phyloP scores from a whole-genome alignment of 495 filamentous ascomycete genomes.

The Aspergillus campestris region DNA sequence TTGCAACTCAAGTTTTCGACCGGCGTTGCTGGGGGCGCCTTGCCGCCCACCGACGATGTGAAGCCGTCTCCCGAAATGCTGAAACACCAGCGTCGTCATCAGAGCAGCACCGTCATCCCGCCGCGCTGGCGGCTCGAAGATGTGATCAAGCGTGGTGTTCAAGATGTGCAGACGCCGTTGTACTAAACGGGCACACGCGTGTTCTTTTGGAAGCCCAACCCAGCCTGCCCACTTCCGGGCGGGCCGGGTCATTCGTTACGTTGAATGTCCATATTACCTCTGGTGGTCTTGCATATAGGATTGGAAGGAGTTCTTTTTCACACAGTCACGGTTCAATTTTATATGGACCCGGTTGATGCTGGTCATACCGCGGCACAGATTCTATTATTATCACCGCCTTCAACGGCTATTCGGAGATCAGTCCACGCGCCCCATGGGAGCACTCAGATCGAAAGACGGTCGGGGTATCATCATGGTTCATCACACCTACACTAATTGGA shows the following conservation, averaged over 20 bases:
- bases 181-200: conserved; percentile 15
- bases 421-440: background rate
- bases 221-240: no score
- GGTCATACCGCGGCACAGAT: conserved; percentile 30
- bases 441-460: no score
- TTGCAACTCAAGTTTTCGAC: conserved; percentile 94
- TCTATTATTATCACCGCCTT: conserved; percentile 1
- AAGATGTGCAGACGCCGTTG: conserved; percentile 68
- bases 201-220: no score
- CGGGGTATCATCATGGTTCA: conserved; percentile 12
- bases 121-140: conserved; percentile 80
- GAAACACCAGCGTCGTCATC: conserved; percentile 46
- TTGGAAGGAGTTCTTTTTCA: conserved; percentile 2
- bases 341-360: conserved; percentile 31
- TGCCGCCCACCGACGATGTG: conserved; percentile 61
- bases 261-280: conserved; percentile 1
- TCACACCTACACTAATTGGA: no score
- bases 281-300: conserved; percentile 6
- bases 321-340: conserved; percentile 5
- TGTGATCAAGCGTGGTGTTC: conserved; percentile 66
- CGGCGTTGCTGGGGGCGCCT: conserved; percentile 79
- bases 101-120: conserved; percentile 44
- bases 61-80: conserved; percentile 63
- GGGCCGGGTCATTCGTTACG: background rate
- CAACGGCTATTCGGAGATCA: background rate